Evolutionary conservation across 2,329 filamentous ascomycete genomes (phyloP).

Genomic region (Bertia moriformis): DNA sequence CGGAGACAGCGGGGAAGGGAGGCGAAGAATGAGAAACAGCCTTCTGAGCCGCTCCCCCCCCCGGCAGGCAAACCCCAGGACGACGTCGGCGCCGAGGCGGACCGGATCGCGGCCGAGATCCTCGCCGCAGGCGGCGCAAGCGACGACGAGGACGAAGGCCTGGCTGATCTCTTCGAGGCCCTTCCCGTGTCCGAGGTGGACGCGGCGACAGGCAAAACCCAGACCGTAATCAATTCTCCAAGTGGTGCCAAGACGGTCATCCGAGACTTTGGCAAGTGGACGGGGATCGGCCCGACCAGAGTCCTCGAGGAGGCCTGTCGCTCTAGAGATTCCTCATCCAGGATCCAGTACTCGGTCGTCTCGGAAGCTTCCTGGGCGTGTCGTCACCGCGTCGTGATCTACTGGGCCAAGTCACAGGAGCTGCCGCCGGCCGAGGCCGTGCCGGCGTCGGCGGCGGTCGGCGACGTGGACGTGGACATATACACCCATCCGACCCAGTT

Average conservation of each 20-base stretch:
- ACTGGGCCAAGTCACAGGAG: constrained; percentile 65
- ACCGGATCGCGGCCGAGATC: constrained; percentile 41
- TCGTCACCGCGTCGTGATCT: constrained; percentile 59
- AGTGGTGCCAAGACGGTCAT: constrained; percentile 44
- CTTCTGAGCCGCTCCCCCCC: too few species aligned
- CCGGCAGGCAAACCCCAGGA: constrained; percentile 22
- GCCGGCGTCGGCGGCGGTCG: constrained; percentile 14
- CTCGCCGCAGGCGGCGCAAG: constrained; percentile 37
- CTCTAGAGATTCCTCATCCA: constrained; percentile 59
- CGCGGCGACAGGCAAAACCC: constrained; percentile 37
- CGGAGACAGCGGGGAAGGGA: constrained; percentile 22
- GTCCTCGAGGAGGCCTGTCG: constrained; percentile 79
- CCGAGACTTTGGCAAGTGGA: constrained; percentile 72
- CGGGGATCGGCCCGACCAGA: constrained; percentile 61
- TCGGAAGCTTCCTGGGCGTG: constrained; percentile 65
- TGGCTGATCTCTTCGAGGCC: constrained; percentile 42
- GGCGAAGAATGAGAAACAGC: constrained; percentile 13
- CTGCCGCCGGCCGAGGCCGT: constrained; percentile 26
- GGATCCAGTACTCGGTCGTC: constrained; percentile 51
- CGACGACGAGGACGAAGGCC: constrained; percentile 37
- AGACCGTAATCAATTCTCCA: constrained; percentile 34
- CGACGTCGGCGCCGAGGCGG: constrained; percentile 36
- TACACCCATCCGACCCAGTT: constrained; percentile 33
- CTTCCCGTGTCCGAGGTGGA: constrained; percentile 48
- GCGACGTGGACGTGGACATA: constrained; percentile 26